Evolutionary conservation across 371 early-diverging fungal species (phyloP), one percentile per base, ranked within the genome.

Genomic region (Syncephalis plumigaleata): DNA sequence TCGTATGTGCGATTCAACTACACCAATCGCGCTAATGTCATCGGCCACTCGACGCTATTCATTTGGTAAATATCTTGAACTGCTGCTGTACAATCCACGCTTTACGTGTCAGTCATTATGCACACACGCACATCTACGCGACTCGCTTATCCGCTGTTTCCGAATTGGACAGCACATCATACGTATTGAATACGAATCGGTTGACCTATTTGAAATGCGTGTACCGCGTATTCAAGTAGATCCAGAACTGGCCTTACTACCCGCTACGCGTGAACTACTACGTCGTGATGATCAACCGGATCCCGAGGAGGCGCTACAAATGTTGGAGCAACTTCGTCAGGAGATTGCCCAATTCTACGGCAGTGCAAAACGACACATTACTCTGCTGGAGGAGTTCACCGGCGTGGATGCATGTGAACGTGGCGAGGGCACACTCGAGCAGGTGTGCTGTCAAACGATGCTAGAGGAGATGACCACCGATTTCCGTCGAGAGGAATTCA

Each of bases 51-150:
- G 84, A 75, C 75, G 81, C 42, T 86, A 81, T 51, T 94, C 94
- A 11, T 91, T 92, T 68, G 97, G 93, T 18, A 94, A 94, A 62
- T 94, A 84, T 50, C 57, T 96, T 37, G 97, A 96, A 57, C 64
- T 89, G 5, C 62, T 79, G 2, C 87, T 89, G 45, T 91, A 93
- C 61, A 77, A 77, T 48, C 63, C 65, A n/a, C 65, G 67, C 15
- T 54, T 85, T 1, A 65, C 53, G 25, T 79, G 84, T 39, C 71
- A 85, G 8, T 78, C 84, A 11, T 64, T 79, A 7, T 96, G 96
- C 50, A 60, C 70, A 0, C 94, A 96, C 54, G 78, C 79, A 36
- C 59, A 89, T 26, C 77, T 80, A 50, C 67, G 72, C 0, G 77
- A 87, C 38, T 16, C 80, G 70, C 88, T 85, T 54, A 68, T 79